Evolutionary conservation across 441 rosid genomes (phyloP).

Genomic region (Gossypium trilobum): DNA sequence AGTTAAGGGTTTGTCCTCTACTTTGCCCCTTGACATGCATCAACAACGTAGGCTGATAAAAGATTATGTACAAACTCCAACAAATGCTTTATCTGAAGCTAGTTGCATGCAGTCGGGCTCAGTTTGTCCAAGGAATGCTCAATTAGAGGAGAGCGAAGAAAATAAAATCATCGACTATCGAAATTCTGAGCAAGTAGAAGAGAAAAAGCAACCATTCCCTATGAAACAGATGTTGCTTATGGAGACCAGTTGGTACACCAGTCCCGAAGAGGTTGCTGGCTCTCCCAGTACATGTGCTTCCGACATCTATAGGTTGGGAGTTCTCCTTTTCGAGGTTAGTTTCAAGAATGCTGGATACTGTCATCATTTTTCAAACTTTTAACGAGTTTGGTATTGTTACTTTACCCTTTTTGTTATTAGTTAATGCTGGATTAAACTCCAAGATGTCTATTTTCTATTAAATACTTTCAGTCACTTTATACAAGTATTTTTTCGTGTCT

Average conservation of each 20-base stretch:
- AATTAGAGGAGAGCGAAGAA: conserved; percentile 32
- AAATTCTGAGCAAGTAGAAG: conserved; percentile 42
- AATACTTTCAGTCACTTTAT: background rate
- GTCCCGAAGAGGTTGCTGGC: conserved; percentile 78
- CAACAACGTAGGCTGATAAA: conserved; percentile 28
- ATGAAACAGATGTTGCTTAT: conserved; percentile 75
- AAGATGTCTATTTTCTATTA: background rate
- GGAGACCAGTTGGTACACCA: conserved; percentile 81
- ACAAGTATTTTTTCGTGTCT: conserved; percentile 29
- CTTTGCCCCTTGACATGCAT: conserved; percentile 35
- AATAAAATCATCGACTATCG: conserved; percentile 30
- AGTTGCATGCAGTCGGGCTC: conserved; percentile 52
- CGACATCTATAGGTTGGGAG: conserved; percentile 75
- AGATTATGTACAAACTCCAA: conserved; percentile 32
- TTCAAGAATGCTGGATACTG: background rate
- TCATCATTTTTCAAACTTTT: conserved; percentile 2
- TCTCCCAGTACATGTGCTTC: conserved; percentile 63
- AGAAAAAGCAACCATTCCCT: conserved; percentile 62
- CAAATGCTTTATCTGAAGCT: conserved; percentile 43
- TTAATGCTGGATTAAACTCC: background rate
- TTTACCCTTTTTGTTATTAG: conserved; percentile 3
- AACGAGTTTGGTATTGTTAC: background rate
- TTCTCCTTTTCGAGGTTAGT: conserved; percentile 87
- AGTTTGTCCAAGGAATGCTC: conserved; percentile 20
- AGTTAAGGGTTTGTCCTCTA: conserved; percentile 28